Percentiles rank a stretch among this genome's conserved stretches.
phyloP scores from a whole-genome alignment of 345 rosid genomes.

The Zanthoxylum bungeanum region DNA sequence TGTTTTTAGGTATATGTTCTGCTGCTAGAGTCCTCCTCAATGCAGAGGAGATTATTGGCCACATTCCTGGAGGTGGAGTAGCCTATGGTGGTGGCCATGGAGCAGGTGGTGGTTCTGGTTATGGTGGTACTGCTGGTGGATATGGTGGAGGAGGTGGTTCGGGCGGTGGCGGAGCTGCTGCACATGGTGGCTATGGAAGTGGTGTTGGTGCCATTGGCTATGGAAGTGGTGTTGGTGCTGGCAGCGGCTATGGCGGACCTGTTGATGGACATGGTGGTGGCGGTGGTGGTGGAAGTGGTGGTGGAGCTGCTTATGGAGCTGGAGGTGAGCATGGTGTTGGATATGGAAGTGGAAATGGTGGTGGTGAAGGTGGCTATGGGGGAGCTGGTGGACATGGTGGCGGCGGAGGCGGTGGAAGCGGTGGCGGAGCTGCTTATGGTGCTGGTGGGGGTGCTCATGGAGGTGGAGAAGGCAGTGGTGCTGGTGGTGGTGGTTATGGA shows the following conservation, averaged over 20 bases:
- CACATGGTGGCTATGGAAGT: constrained; percentile 14
- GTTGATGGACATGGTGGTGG: constrained; percentile 24
- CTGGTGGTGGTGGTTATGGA: constrained; percentile 13
- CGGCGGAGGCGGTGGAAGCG: constrained; percentile 27
- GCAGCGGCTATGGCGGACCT: constrained; percentile 21
- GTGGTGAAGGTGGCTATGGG: constrained; percentile 22
- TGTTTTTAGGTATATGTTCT: constrained; percentile 27
- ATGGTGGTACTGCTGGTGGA: constrained; percentile 13
- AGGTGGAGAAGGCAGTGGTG: too few species aligned
- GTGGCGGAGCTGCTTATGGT: constrained; percentile 4
- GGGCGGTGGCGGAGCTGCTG: constrained; percentile 25
- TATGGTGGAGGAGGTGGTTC: constrained; percentile 21
- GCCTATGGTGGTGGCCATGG: constrained; percentile 21
- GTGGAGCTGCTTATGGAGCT: constrained; percentile 17
- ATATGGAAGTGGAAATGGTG: constrained; percentile 18
- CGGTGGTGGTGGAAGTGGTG: constrained; percentile 18
- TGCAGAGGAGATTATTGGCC: constrained; percentile 16
- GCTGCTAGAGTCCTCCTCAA: constrained; percentile 30
- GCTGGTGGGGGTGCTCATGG: constrained; percentile 19
- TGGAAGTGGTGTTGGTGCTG: constrained; percentile 24
- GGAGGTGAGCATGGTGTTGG: constrained; percentile 19
- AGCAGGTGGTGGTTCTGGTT: constrained; percentile 19
- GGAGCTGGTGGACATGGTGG: constrained; percentile 19
- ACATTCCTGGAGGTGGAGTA: background rate
- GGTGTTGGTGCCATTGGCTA: constrained; percentile 21